These are phyloP conservation scores for Backusella mclennaniae DNA, from an alignment of 192 early-diverging fungal genomes.

Conservation along the genomic window DNA sequence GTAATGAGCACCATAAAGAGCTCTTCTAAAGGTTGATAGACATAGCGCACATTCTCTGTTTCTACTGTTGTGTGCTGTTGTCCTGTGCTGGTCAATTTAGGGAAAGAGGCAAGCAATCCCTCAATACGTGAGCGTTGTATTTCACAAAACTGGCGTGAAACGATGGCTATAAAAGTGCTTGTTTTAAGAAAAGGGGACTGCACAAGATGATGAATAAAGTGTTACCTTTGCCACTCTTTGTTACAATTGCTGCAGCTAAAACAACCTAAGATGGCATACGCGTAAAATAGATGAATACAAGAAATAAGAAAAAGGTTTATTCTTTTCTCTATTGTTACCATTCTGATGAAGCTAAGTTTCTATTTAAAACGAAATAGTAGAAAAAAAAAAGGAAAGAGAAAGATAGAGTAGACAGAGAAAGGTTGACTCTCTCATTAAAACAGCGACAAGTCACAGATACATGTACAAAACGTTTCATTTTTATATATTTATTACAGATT, in stretches of 20 bases:
- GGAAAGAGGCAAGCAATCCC: constrained; percentile 93
- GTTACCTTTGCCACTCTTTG: constrained; percentile 92
- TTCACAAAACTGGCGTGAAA: constrained; percentile 96
- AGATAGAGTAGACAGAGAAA: neutral
- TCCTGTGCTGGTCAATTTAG: constrained; percentile 86
- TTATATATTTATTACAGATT: neutral
- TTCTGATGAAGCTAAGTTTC: neutral
- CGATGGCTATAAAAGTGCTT: constrained; percentile 55
- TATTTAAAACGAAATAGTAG: neutral
- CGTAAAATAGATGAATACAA: neutral
- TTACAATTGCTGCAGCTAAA: constrained; percentile 85
- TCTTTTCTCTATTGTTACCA: neutral
- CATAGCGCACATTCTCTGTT: constrained; percentile 95
- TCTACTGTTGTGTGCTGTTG: constrained; percentile 98
- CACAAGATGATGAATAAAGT: neutral
- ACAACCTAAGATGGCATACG: constrained; percentile 68
- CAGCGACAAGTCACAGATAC: neutral
- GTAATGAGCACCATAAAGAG: constrained; percentile 97
- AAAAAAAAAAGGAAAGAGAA: neutral
- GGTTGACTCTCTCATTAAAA: neutral
- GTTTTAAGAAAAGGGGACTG: neutral
- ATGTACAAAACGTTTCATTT: neutral
- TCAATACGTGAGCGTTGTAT: constrained; percentile 97
- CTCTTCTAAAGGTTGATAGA: constrained; percentile 97
- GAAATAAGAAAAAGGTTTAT: neutral